A percentile compares a stretch with the other conserved stretches of the same genome.
Evolutionary conservation across 768 basidiomycete genomes (phyloP).

Genomic region (Mrakia gelida): DNA sequence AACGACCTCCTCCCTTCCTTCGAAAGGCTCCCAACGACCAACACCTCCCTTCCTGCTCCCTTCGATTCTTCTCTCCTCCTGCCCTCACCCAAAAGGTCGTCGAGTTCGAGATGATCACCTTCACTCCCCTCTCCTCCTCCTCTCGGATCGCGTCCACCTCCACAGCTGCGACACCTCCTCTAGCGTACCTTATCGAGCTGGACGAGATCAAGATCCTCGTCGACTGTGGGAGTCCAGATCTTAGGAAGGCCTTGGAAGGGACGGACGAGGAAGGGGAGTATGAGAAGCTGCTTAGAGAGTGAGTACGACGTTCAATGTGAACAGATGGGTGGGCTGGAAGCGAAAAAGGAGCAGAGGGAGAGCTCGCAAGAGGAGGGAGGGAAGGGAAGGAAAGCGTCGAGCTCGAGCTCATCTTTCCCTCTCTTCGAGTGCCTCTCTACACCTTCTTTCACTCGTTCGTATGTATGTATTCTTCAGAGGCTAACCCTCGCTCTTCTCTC

Average conservation of each 20-base stretch:
- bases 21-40: not conserved
- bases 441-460: too few species aligned
- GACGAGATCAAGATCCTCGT: constrained; percentile 90
- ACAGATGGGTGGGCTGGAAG: not conserved
- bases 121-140: constrained; percentile 77
- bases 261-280: constrained; percentile 42
- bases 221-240: constrained; percentile 73
- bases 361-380: too few species aligned
- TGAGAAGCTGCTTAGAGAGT: constrained; percentile 30
- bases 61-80: not conserved
- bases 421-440: not conserved
- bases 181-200: constrained; percentile 76
- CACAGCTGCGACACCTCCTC: constrained; percentile 46
- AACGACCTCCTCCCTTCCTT: not conserved
- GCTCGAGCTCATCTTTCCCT: too few species aligned
- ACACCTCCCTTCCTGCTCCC: not conserved
- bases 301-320: constrained; percentile 25
- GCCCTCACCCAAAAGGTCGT: not conserved
- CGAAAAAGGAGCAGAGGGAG: not conserved
- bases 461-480: too few species aligned
- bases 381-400: not conserved
- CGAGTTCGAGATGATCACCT: constrained; percentile 69
- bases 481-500: too few species aligned
- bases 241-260: constrained; percentile 35
- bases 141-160: constrained; percentile 47